Evolutionary conservation across 768 basidiomycete species (phyloP), one percentile per base, ranked within the genome.

Genomic region (Termitomyces sp.): DNA sequence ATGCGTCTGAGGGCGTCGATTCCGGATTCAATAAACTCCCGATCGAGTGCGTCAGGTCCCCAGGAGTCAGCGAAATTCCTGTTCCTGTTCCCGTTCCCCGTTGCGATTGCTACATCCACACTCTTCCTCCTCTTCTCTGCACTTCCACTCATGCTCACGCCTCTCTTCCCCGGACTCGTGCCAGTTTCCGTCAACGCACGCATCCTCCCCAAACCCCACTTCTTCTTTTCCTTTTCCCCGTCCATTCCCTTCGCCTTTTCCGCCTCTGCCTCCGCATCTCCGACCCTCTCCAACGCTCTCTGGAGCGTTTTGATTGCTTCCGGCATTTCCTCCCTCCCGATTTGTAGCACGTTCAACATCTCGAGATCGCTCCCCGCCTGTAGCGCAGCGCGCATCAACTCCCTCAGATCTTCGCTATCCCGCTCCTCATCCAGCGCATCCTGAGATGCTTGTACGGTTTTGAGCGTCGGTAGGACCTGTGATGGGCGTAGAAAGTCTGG

Each of bases 241-340:
- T 4, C 36, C 20, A 26, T 28, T 28, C 18, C 28, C 36, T 52
- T 40, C 23, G 4, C 43, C 54, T 41, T 13, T 28, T 3, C 32
- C 43, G 66, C 54, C 61, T 59, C 63, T 57, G 4, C 5, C 12
- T 8, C 30, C 0, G 2, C 51, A 23, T 74, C 76, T 48, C 76
- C 71, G 56, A 78, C 75, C 26, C 66, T 63, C 73, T 86, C 84
- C 52, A 89, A 73, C 14, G 83, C 84, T 23, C 90, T 74, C 71
- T 90, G 89, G 18, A 93, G 76, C 4, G 89, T 86, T 73, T 89
- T 90, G 69, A 91, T 84, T 16, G 89, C 89, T 69, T 93, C 91
- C 1, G 87, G 86, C 80, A 90, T 86, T 68, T 90, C 87, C 48
- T 83, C 81, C 50, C 83, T 74, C 36, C 78, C 78, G 48, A 87